Conservation (phyloP, 257 asterid genomes). For the Solanum etuberosum region DNA sequence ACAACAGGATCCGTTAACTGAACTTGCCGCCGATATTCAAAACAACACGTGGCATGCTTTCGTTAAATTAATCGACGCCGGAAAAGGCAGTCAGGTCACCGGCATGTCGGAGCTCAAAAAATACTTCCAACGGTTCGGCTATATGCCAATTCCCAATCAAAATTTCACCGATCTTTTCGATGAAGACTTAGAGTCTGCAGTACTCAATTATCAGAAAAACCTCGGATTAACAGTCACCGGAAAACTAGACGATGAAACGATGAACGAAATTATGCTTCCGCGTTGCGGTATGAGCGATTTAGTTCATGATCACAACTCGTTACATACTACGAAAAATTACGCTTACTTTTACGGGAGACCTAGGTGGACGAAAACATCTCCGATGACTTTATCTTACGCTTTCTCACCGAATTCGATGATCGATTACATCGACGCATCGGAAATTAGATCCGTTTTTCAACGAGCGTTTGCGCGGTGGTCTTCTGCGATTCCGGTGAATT, state of each 20-base stretch:
- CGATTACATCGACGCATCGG: conserved; percentile 28
- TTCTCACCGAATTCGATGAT: conserved; percentile 44
- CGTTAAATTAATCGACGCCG: conserved; percentile 49
- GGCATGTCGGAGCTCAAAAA: conserved; percentile 79
- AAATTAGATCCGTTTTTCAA: conserved; percentile 22
- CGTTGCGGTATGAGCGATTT: conserved; percentile 63
- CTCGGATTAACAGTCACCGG: conserved; percentile 47
- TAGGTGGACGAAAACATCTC: conserved; percentile 41
- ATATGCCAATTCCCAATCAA: conserved; percentile 16
- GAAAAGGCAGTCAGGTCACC: conserved; percentile 39
- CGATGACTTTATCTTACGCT: conserved; percentile 52
- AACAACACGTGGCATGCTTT: conserved; percentile 52
- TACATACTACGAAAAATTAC: conserved; percentile 29
- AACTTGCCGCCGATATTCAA: conserved; percentile 9
- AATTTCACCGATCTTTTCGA: conserved; percentile 52
- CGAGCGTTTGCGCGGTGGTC: conserved; percentile 79
- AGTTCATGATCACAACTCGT: background rate
- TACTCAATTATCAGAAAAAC: conserved; percentile 41
- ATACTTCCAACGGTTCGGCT: conserved; percentile 77
- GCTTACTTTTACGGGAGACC: conserved; percentile 54
- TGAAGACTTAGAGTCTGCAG: conserved; percentile 42
- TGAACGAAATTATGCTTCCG: conserved; percentile 41
- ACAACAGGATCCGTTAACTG: conserved; percentile 11
- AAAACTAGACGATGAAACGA: conserved; percentile 42
- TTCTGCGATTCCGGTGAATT: conserved; percentile 72